These are phyloP conservation scores for Curvularia verruculosa DNA, from an alignment of 2,329 filamentous ascomycete genomes.

Conservation along the genomic window DNA sequence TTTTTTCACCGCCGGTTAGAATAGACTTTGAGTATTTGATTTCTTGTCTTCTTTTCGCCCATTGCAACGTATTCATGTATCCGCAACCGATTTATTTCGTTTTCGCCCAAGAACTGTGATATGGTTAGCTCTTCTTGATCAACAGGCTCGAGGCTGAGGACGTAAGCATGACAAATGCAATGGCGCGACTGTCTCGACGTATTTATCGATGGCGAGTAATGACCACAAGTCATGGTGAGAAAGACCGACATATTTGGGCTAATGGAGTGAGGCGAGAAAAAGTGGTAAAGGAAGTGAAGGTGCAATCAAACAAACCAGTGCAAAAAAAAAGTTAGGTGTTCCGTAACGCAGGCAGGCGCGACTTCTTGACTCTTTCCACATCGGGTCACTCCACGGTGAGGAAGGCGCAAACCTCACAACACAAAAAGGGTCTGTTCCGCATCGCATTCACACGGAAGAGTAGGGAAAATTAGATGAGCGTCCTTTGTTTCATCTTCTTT, in stretches of 20 bases:
- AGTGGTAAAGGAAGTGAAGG: neutral
- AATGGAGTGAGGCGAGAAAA: too few relatives aligned
- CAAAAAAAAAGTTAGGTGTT: neutral
- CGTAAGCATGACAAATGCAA: neutral
- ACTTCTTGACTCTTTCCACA: neutral
- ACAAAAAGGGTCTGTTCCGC: neutral
- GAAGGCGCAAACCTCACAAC: neutral
- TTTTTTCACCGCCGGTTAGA: neutral
- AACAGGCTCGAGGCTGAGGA: neutral
- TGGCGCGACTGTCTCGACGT: neutral
- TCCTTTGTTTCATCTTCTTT: neutral
- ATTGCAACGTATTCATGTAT: neutral
- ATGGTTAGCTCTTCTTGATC: neutral
- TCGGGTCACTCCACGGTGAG: neutral
- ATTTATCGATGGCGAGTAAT: neutral
- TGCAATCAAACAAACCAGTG: neutral
- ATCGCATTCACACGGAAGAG: neutral
- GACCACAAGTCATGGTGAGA: neutral
- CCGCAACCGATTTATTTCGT: neutral
- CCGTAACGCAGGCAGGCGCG: neutral
- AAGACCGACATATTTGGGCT: neutral
- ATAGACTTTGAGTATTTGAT: neutral
- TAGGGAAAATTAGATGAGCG: neutral
- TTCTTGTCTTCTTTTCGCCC: neutral
- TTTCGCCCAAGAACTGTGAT: neutral